Percentiles rank a stretch among this genome's conserved stretches.
Conservation (phyloP, 768 basidiomycete species). For the Hypholoma fasciculare region DNA sequence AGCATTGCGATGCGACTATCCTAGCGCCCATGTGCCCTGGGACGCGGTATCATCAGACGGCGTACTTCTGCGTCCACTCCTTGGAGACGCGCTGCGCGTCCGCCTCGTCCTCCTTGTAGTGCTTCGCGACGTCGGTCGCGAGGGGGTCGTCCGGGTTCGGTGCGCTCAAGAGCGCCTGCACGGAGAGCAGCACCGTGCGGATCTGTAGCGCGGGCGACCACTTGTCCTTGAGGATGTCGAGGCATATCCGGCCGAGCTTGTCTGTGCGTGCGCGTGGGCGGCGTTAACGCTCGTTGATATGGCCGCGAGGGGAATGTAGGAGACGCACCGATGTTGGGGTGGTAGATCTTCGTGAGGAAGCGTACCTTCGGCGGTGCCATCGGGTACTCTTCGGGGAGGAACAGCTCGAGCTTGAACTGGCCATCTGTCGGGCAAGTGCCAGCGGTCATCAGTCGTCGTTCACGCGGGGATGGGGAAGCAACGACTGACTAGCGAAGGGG, state of each 20-base stretch:
- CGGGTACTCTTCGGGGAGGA: conserved; percentile 98
- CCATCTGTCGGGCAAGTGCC: conserved; percentile 56
- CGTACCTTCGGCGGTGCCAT: conserved; percentile 99
- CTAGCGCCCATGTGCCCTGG: background rate
- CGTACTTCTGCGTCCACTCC: conserved; percentile 95
- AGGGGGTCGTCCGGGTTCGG: conserved; percentile 97
- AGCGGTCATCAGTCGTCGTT: background rate
- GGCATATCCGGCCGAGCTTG: conserved; percentile 96
- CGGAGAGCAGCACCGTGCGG: conserved; percentile 93
- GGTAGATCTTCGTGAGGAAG: conserved; percentile 97
- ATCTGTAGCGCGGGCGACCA: conserved; percentile 99
- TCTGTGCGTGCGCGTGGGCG: conserved; percentile 46
- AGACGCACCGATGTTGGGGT: conserved; percentile 94
- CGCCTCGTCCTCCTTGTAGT: conserved; percentile 97
- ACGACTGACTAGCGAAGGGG: conserved; percentile 67
- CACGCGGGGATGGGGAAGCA: background rate
- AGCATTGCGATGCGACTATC: background rate
- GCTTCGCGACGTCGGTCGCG: conserved; percentile 94
- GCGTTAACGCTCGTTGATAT: background rate
- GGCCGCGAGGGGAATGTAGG: background rate
- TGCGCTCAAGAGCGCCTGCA: conserved; percentile 94
- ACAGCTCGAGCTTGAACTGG: conserved; percentile 93
- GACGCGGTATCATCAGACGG: conserved; percentile 27
- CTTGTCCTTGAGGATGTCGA: conserved; percentile 99
- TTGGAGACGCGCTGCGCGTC: conserved; percentile 90